Base-by-base conservation (phyloP, 148 eudicot genomes). In the Vaccinium myrtillus region DNA sequence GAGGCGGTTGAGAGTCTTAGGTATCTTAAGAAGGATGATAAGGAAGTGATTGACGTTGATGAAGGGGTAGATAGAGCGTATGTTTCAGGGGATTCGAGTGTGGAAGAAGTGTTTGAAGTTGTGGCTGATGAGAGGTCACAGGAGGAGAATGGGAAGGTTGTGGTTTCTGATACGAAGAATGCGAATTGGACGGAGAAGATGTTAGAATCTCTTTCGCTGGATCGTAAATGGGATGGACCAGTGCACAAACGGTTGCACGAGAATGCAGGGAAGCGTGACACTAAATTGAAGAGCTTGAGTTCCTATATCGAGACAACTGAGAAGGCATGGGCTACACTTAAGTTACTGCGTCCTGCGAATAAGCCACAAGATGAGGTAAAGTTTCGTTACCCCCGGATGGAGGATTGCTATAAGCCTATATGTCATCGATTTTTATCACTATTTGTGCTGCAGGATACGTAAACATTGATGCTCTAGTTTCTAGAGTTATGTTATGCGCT, bases 361-460 rank as follows among this genome's bases (percentile, higher is more conserved):
- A 90, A 92, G 84, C 84, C 80, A 8, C 88, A 83, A 21, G 88
- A 85, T 30, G 87, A 89, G 95, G 98, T 93, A 81, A 78, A 5
- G 73, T 70, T 54, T 83, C 75, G 3, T 56, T 10, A 11, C 58
- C 15, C 39, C 25, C 58, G 74, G 32, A 71, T 36, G 48, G 67
- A 61, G 25, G 67, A 61, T 25, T 61, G 67, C 9, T 61, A n/a
- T 8, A 61, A 21, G 67, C n/a, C 9, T 61, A n/a, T 8, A 61
- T 61, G 67, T 21, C 73, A 11, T 10, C 12, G 1, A 65, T 23
- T 25, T 67, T 21, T 67, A 25, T 67, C 73, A 67, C 32, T 30
- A 25, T 67, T 67, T 27, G 16, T 25, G 73, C 15, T 27, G 36
- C 36, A 10, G 36, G 73, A 67, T 67, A 27, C 25, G 73, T 3